Evolutionary conservation across 768 basidiomycete genomes (phyloP).

Genomic region (Sutorius australiensis): DNA sequence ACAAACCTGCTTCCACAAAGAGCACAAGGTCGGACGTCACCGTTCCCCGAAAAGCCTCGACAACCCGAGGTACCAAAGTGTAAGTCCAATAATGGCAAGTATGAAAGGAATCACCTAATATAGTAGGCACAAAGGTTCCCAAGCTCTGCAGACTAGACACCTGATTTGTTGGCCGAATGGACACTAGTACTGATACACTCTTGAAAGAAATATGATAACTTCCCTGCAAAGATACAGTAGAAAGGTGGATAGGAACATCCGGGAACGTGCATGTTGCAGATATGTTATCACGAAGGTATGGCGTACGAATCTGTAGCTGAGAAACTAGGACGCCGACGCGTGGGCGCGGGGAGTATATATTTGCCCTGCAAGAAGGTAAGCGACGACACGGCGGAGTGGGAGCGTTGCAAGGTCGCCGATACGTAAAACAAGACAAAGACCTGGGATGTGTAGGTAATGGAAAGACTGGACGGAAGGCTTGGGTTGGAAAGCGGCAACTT

Average conservation of each 20-base stretch:
- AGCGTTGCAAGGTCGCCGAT: conserved; percentile 30
- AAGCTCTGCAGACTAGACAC: background rate
- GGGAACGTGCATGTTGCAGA: conserved; percentile 8
- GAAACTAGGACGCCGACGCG: conserved; percentile 13
- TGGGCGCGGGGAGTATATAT: conserved; percentile 20
- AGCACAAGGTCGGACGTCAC: conserved; percentile 25
- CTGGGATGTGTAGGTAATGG: conserved; percentile 23
- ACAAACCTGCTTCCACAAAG: conserved; percentile 23
- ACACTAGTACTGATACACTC: conserved; percentile 17
- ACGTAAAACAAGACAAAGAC: conserved; percentile 26
- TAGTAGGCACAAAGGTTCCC: conserved; percentile 19
- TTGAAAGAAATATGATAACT: conserved; percentile 4
- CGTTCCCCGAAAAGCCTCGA: background rate
- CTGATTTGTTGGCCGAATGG: background rate
- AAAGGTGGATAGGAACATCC: conserved; percentile 1
- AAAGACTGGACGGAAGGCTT: conserved; percentile 9
- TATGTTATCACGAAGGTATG: background rate
- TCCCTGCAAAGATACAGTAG: conserved; percentile 10
- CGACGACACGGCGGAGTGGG: conserved; percentile 24
- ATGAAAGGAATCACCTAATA: conserved; percentile 30
- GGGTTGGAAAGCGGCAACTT: conserved; percentile 31
- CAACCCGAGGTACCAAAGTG: conserved; percentile 10
- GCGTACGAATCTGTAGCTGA: background rate
- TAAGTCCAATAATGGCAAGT: conserved; percentile 20
- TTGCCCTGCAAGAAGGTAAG: conserved; percentile 24